Base-by-base conservation (phyloP, 179 eudicot genomes). In the Silene vulgaris region DNA sequence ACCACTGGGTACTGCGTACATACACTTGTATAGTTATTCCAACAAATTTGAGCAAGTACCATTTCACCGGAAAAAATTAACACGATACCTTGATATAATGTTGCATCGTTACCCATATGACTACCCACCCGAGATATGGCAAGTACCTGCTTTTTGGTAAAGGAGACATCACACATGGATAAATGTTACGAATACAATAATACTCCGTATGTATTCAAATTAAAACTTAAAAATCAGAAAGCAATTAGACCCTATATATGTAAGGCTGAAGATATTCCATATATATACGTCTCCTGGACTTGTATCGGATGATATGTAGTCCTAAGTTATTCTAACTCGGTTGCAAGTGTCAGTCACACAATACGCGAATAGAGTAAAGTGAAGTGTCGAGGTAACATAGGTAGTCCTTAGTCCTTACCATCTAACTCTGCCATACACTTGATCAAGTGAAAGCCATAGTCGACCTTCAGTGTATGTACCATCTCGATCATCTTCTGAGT, bases 401-500 rank as follows among this genome's bases (percentile, higher is more conserved):
- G 52, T 2, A 26, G 32, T 32, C 35, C 35, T 32, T 32, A 3
- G 2, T 48, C 23, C 11, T 54, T 77, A 77, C 80, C 80, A 71
- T 71, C 69, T 12, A 12, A 65, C 75, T 8, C 71, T 62, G 16
- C 80, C 75, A 5, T 71, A 43, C 2, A 71, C 80, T n/a, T 71
- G 63, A 7, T 63, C 75, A 45, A 71, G 69, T 48, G 60, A n/a
- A 26, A 77, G 13, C 45, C 45, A 62, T 6, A 26, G 1, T 28
- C 14, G 71, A 71, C 61, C 45, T 5, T 65, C 69, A 6, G 35
- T 54, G 43, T 77, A 77, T 28, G 74, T 43, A 0, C 62, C 75
- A 14, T 29, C 57, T 20, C 75, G 66, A n/a, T 77, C 75, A 20
- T 77, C 80, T 19, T 71, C 37, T 48, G 40, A 9, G 32, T 71